Conservation (phyloP, 352 stramenopile genomes). For the Lagenidium giganteum region DNA sequence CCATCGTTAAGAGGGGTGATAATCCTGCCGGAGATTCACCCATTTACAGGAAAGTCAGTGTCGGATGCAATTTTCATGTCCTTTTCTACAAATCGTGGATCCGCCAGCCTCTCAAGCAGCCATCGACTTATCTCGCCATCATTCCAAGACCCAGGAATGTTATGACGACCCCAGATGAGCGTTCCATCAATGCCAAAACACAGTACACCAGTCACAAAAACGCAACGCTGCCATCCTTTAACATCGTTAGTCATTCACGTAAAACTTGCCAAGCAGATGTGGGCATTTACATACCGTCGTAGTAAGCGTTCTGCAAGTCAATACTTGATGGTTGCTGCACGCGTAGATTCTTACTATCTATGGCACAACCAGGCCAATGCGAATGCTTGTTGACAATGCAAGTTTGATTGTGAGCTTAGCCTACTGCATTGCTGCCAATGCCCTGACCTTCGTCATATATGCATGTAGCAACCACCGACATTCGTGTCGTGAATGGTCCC, state of each 20-base stretch:
- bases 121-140: constrained; percentile 7
- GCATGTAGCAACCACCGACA: no score
- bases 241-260: no score
- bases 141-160: constrained; percentile 13
- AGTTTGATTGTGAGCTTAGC: no score
- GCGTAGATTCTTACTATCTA: constrained; percentile 4
- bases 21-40: background rate
- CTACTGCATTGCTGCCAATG: no score
- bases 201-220: constrained; percentile 3
- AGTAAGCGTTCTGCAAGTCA: constrained; percentile 11
- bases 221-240: no score
- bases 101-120: background rate
- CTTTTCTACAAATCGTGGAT: no score
- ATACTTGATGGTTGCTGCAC: constrained; percentile 3
- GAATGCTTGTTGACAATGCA: no score
- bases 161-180: constrained; percentile 11
- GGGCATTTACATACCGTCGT: no score
- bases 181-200: constrained; percentile 13
- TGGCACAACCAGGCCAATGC: no score
- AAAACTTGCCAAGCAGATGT: no score
- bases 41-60: constrained; percentile 8
- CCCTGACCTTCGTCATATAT: no score
- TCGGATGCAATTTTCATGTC: constrained; percentile 9
- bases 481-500: no score
- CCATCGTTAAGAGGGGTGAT: constrained; percentile 10